Evolutionary conservation across 257 asterid genomes (phyloP).

Genomic region (Solanum pennellii): DNA sequence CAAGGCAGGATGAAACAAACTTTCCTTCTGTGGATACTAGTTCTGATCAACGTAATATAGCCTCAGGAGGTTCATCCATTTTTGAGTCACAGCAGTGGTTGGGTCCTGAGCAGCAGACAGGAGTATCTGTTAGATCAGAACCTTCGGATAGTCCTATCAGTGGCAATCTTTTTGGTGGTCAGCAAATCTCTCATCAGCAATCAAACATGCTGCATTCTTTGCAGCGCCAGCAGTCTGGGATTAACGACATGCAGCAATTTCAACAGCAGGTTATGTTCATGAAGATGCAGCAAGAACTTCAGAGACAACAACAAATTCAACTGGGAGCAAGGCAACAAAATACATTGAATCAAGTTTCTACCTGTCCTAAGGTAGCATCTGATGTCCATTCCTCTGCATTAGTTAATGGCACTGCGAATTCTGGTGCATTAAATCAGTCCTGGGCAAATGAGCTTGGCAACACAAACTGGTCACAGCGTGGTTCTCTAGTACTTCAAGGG

Average conservation of each 20-base stretch:
- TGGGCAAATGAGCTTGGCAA: constrained; percentile 44
- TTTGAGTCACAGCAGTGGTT: constrained; percentile 51
- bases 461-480: constrained; percentile 48
- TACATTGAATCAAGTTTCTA: constrained; percentile 30
- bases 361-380: constrained; percentile 39
- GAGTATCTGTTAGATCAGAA: constrained; percentile 38
- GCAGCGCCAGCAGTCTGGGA: constrained; percentile 67
- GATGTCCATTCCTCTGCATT: constrained; percentile 38
- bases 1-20: constrained; percentile 57
- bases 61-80: constrained; percentile 44
- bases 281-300: constrained; percentile 78
- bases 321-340: constrained; percentile 46
- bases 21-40: constrained; percentile 46
- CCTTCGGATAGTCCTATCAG: constrained; percentile 46
- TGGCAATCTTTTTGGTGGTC: constrained; percentile 85
- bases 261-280: constrained; percentile 60
- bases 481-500: constrained; percentile 47
- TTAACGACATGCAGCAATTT: constrained; percentile 56
- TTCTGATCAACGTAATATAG: constrained; percentile 37
- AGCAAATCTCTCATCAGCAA: constrained; percentile 68
- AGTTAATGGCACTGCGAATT: constrained; percentile 32
- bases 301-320: constrained; percentile 58
- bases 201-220: constrained; percentile 51
- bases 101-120: constrained; percentile 49
- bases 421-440: constrained; percentile 35